Conservation (phyloP, 2,329 filamentous ascomycete genomes). For the Thermothelomyces thermophilus region DNA sequence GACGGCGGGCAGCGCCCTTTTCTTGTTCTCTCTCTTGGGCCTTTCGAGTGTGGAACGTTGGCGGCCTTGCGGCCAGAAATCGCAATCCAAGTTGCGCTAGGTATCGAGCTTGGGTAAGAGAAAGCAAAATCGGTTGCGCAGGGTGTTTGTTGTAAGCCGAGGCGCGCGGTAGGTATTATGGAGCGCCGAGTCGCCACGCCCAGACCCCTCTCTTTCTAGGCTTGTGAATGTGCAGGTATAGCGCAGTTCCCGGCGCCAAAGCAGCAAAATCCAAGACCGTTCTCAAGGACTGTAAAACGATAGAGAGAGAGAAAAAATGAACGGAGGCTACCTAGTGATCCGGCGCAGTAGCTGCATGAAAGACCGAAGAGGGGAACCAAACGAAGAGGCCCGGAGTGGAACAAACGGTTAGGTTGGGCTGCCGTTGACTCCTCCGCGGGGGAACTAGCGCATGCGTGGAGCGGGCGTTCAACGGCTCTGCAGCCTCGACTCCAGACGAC, state of each 20-base stretch:
- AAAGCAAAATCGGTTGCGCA: not conserved
- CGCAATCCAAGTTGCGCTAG: not conserved
- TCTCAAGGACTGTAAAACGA: no score
- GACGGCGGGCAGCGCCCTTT: not conserved
- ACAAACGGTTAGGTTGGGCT: not conserved
- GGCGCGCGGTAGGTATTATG: conserved; percentile 4
- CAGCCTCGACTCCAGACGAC: not conserved
- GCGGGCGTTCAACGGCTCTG: not conserved
- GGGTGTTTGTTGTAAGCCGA: conserved; percentile 3
- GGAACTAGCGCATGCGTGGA: not conserved
- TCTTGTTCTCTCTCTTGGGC: not conserved
- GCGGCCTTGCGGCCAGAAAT: conserved; percentile 6
- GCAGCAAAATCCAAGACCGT: no score
- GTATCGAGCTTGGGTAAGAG: not conserved
- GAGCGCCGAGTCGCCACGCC: conserved; percentile 11
- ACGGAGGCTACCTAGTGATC: not conserved
- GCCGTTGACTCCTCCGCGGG: not conserved
- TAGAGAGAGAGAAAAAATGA: not conserved
- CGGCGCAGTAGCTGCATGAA: not conserved
- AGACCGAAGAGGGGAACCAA: not conserved
- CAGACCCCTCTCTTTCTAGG: not conserved
- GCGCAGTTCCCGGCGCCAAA: no score
- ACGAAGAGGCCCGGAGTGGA: not conserved
- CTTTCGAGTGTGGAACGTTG: not conserved
- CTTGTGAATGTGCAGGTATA: not conserved